Percentiles rank a stretch among this genome's conserved stretches.
These are phyloP conservation scores for Rhizophlyctis rosea DNA, from an alignment of 192 early-diverging fungal genomes.

Conservation along the genomic window DNA sequence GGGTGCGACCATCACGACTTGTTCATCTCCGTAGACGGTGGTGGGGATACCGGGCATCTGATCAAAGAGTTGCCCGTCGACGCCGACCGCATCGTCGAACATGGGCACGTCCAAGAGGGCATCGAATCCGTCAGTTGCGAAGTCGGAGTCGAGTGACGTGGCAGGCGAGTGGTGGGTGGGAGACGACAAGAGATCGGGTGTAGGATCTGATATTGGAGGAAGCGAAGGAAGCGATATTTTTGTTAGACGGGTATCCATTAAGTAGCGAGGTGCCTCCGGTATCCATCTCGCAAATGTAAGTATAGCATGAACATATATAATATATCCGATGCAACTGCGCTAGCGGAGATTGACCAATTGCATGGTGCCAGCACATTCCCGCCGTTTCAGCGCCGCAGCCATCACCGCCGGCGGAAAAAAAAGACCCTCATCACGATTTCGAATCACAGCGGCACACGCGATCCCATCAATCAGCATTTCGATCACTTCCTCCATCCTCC, in stretches of 20 bases:
- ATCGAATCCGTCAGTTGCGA: neutral
- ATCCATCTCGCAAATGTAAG: no score
- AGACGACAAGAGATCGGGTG: neutral
- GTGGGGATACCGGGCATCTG: neutral
- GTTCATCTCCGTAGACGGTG: neutral
- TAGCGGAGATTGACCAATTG: neutral
- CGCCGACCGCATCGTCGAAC: conserved; percentile 8
- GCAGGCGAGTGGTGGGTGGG: neutral
- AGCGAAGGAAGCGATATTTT: neutral
- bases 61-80: neutral
- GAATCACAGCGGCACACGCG: neutral
- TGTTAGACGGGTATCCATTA: neutral
- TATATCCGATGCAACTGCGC: neutral
- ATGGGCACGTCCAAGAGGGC: conserved; percentile 4
- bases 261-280: no score
- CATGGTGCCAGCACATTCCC: neutral
- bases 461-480: no score
- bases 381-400: neutral
- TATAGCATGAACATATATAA: neutral
- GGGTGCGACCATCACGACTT: neutral
- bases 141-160: neutral
- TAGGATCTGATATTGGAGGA: neutral
- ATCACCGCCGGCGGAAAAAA: no score
- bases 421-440: neutral
- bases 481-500: neutral